Evolutionary conservation across 768 basidiomycete genomes (phyloP).

Genomic region (Lepiota brunneoincarnata): DNA sequence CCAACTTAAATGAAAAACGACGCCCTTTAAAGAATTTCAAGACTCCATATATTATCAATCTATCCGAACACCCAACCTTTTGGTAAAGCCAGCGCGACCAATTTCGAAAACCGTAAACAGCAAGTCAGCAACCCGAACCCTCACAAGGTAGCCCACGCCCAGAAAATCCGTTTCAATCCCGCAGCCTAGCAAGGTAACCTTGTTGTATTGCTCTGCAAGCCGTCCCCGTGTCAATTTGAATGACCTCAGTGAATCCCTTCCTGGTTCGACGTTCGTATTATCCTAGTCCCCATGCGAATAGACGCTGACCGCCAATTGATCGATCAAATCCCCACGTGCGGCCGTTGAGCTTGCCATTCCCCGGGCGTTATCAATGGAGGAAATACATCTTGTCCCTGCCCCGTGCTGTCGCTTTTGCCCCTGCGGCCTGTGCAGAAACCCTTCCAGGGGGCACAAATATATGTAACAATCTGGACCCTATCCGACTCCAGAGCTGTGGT

Average conservation of each 20-base stretch:
- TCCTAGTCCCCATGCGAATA: not conserved
- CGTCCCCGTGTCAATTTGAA: constrained; percentile 1
- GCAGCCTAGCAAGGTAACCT: not conserved
- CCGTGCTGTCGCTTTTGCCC: not conserved
- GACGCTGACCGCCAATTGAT: not conserved
- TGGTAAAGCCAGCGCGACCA: too few species aligned
- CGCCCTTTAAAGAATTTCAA: not conserved
- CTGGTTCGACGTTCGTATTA: not conserved
- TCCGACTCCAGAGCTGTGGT: not conserved
- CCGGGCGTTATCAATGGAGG: not conserved
- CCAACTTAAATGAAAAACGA: not conserved
- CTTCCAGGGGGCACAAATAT: not conserved
- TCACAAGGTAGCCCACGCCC: constrained; percentile 12
- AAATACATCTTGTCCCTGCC: not conserved
- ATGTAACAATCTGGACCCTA: constrained; percentile 2
- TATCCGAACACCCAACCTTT: not conserved
- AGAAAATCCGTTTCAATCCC: constrained; percentile 13
- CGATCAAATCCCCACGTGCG: not conserved
- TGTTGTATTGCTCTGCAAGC: constrained; percentile 1
- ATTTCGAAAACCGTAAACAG: too few species aligned
- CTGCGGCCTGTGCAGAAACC: not conserved
- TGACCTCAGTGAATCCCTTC: not conserved
- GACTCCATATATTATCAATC: not conserved
- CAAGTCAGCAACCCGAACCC: not conserved
- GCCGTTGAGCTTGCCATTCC: not conserved